phyloP scores from a whole-genome alignment of 2,329 filamentous ascomycete genomes.

The Epichloe gansuensis region DNA sequence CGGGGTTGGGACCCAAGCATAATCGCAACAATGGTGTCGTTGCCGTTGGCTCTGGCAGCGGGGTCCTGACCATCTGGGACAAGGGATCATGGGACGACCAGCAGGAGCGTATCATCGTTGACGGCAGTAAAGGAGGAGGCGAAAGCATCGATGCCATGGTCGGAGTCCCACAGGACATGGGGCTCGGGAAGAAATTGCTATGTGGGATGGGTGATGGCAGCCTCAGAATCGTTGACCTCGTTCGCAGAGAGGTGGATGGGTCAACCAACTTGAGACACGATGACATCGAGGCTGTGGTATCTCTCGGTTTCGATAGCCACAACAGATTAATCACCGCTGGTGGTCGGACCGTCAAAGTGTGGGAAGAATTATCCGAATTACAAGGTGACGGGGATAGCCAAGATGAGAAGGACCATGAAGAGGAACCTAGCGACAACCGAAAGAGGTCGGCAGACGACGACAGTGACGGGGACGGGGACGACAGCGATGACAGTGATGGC shows the following conservation, averaged over 20 bases:
- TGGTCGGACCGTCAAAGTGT: slow-evolving; percentile 77
- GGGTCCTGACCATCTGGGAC: slow-evolving; percentile 87
- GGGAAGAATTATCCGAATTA: slow-evolving; percentile 63
- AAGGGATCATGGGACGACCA: slow-evolving; percentile 92
- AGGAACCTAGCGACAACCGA: slow-evolving; percentile 9
- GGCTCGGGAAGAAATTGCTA: slow-evolving; percentile 60
- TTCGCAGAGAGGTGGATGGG: slow-evolving; percentile 57
- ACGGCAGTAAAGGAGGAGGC: slow-evolving; percentile 47
- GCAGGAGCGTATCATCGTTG: slow-evolving; percentile 74
- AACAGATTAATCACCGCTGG: slow-evolving; percentile 85
- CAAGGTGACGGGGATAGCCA: slow-evolving; percentile 32
- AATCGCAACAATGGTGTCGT: slow-evolving; percentile 59
- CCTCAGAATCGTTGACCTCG: slow-evolving; percentile 65
- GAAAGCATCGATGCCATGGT: slow-evolving; percentile 75
- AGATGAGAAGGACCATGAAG: slow-evolving; percentile 35
- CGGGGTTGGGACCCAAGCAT: slow-evolving; percentile 58
- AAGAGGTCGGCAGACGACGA: slow-evolving; percentile 23
- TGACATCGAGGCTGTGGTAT: slow-evolving; percentile 75
- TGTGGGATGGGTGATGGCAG: slow-evolving; percentile 74
- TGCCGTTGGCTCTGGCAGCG: slow-evolving; percentile 63
- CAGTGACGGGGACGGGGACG: slow-evolving; percentile 31
- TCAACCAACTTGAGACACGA: slow-evolving; percentile 58
- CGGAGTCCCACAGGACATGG: slow-evolving; percentile 57
- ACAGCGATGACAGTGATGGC: slow-evolving; percentile 20
- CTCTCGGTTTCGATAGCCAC: slow-evolving; percentile 70